phyloP scores from a whole-genome alignment of 2,329 filamentous ascomycete genomes.

The Fusarium mundagurra region DNA sequence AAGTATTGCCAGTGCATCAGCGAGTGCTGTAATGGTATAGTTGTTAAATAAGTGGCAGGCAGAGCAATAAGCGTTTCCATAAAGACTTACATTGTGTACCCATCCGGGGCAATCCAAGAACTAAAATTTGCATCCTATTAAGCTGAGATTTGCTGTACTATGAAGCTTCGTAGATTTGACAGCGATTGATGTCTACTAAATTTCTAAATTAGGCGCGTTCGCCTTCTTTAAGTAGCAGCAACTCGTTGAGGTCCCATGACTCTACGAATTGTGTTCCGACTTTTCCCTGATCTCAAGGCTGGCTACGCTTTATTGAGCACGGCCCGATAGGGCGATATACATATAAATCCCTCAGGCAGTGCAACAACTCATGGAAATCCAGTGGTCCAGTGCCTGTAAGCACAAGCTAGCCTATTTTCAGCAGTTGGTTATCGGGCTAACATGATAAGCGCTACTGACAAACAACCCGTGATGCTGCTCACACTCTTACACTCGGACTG shows the following conservation, averaged over 20 bases:
- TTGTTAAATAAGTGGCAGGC: background rate
- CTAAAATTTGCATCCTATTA: background rate
- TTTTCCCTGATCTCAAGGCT: background rate
- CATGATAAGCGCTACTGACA: background rate
- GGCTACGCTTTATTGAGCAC: background rate
- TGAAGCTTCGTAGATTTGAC: rapidly evolving
- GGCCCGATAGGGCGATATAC: background rate
- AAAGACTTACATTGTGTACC: background rate
- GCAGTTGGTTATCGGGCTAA: background rate
- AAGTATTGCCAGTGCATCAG: background rate
- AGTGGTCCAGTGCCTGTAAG: background rate
- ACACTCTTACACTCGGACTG: background rate
- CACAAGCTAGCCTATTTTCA: background rate
- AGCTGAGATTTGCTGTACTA: rapidly evolving
- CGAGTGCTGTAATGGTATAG: background rate
- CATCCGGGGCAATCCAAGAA: background rate
- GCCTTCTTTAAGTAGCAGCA: background rate
- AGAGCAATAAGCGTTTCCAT: background rate
- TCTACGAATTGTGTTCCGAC: background rate
- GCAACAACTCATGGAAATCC: background rate
- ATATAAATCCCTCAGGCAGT: background rate
- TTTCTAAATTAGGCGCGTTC: background rate
- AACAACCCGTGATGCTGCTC: no score
- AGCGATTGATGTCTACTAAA: rapidly evolving
- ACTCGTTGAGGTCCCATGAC: background rate